Conservation (phyloP, 2,329 filamentous ascomycete species). For the Fusarium coicis region DNA sequence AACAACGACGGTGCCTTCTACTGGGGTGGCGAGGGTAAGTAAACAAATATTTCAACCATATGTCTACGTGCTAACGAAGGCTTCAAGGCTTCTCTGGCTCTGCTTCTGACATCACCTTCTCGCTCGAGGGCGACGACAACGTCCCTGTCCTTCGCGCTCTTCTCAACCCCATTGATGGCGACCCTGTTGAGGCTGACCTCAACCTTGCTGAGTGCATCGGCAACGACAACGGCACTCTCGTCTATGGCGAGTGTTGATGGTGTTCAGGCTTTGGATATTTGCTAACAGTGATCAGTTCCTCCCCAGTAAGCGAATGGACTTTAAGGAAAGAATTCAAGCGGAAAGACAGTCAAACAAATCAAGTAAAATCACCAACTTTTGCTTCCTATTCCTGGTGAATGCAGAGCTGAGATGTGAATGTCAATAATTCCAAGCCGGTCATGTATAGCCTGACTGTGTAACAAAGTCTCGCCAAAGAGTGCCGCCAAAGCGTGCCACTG, state of each 20-base stretch:
- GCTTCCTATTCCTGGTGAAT: background rate
- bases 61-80: background rate
- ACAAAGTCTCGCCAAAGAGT: background rate
- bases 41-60: accelerated
- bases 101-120: constrained; percentile 59
- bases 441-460: background rate
- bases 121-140: constrained; percentile 60
- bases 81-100: constrained; percentile 56
- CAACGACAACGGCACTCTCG: constrained; percentile 60
- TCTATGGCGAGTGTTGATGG: constrained; percentile 23
- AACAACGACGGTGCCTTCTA: constrained; percentile 61
- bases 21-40: constrained; percentile 54
- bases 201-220: constrained; percentile 66
- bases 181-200: constrained; percentile 56
- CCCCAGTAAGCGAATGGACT: background rate
- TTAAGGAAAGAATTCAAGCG: no score
- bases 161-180: constrained; percentile 56
- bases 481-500: no score
- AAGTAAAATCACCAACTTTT: background rate
- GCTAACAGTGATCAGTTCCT: constrained; percentile 19
- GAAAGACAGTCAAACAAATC: background rate
- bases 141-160: constrained; percentile 64
- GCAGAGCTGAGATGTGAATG: background rate
- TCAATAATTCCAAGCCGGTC: background rate
- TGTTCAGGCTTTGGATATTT: accelerated